These are phyloP conservation scores for Polytolypa hystricis DNA, from an alignment of 2,329 filamentous ascomycete species.

Conservation along the genomic window DNA sequence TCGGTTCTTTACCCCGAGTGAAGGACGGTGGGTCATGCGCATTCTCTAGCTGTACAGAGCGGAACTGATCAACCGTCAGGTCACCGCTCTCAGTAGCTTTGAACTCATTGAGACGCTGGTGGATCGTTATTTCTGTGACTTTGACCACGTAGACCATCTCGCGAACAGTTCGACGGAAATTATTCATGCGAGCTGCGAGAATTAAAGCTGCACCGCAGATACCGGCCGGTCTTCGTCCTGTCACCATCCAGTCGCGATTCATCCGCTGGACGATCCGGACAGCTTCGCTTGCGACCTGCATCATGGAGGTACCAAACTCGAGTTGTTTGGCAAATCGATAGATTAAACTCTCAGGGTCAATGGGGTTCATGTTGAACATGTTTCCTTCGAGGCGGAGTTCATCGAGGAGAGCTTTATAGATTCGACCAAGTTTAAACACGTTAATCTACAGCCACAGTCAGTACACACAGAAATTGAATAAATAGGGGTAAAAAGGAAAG, in stretches of 20 bases:
- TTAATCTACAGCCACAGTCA: slow-evolving; percentile 50
- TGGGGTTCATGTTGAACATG: slow-evolving; percentile 59
- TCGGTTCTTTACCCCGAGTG: slow-evolving; percentile 45
- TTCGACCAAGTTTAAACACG: slow-evolving; percentile 81
- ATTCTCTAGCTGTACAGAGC: slow-evolving; percentile 46
- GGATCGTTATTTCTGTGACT: slow-evolving; percentile 85
- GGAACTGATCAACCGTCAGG: slow-evolving; percentile 79
- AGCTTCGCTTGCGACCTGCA: slow-evolving; percentile 78
- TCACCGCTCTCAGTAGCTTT: slow-evolving; percentile 72
- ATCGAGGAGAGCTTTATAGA: slow-evolving; percentile 73
- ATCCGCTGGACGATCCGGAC: slow-evolving; percentile 81
- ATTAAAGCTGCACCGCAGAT: slow-evolving; percentile 91
- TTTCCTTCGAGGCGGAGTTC: slow-evolving; percentile 41
- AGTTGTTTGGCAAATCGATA: slow-evolving; percentile 83
- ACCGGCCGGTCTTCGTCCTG: slow-evolving; percentile 83
- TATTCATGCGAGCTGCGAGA: slow-evolving; percentile 94
- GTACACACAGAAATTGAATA: slow-evolving; percentile 4
- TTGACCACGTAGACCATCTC: slow-evolving; percentile 99
- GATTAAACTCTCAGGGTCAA: slow-evolving; percentile 83
- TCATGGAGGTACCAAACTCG: slow-evolving; percentile 73
- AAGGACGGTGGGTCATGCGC: slow-evolving; percentile 75
- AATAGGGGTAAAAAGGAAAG: slow-evolving; percentile 1
- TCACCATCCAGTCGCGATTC: slow-evolving; percentile 95
- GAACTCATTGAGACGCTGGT: slow-evolving; percentile 85
- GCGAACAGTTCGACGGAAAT: slow-evolving; percentile 81